Evolutionary conservation across 2,329 filamentous ascomycete genomes (phyloP).

Genomic region (Xylariaceae sp.): DNA sequence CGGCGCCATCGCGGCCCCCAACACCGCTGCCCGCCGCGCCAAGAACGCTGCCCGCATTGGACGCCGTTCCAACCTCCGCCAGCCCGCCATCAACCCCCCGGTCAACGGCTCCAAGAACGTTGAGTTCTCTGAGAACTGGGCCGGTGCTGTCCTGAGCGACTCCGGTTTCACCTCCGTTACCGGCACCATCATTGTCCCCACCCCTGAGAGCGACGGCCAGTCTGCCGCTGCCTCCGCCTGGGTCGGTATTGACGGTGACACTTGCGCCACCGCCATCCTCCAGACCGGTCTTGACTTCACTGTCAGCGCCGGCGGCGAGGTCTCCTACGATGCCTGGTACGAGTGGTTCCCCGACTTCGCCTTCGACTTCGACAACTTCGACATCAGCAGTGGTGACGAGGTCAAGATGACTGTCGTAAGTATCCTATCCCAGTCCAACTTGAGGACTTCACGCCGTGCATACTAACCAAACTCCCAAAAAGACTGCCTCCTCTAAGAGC

Average conservation of each 20-base stretch:
- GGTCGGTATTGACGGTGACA: slow-evolving; percentile 58
- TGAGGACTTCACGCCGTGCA: no score
- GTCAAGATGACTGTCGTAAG: slow-evolving; percentile 24
- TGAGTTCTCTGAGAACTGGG: slow-evolving; percentile 43
- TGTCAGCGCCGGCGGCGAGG: slow-evolving; percentile 31
- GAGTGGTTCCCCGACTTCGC: slow-evolving; percentile 54
- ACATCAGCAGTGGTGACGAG: slow-evolving; percentile 31
- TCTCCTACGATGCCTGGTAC: slow-evolving; percentile 50
- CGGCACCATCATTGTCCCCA: slow-evolving; percentile 49
- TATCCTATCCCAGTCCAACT: background rate
- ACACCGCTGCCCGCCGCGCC: background rate
- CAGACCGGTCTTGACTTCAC: slow-evolving; percentile 55
- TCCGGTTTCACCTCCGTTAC: slow-evolving; percentile 45
- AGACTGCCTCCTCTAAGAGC: slow-evolving; percentile 5
- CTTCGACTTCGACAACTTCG: slow-evolving; percentile 32
- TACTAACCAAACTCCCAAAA: background rate
- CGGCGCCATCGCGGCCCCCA: background rate
- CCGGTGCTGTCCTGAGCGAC: slow-evolving; percentile 49
- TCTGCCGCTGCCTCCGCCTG: slow-evolving; percentile 31
- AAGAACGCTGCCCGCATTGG: background rate
- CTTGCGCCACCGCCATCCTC: slow-evolving; percentile 47
- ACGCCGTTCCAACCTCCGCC: background rate
- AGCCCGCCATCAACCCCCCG: background rate
- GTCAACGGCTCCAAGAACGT: background rate
- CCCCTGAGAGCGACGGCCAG: slow-evolving; percentile 28